A percentile compares a stretch with the other conserved stretches of the same genome.
phyloP scores from a whole-genome alignment of 148 eudicot genomes.

The Fagopyrum esculentum region DNA sequence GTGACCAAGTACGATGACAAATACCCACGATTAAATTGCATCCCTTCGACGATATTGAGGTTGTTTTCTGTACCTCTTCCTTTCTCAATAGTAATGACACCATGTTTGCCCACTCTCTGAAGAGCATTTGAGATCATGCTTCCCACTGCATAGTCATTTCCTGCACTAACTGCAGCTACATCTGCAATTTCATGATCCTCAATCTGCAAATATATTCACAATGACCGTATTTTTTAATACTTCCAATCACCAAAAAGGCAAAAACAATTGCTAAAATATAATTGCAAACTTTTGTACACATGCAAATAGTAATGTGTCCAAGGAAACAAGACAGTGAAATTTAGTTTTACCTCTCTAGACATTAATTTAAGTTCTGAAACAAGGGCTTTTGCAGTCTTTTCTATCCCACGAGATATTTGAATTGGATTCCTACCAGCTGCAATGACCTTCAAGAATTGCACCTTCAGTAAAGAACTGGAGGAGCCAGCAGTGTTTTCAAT shows the following conservation, averaged over 20 bases:
- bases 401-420: slow-evolving; percentile 78
- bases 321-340: not conserved
- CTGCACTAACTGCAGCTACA: slow-evolving; percentile 88
- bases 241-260: not conserved
- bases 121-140: slow-evolving; percentile 70
- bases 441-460: slow-evolving; percentile 53
- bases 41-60: slow-evolving; percentile 69
- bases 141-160: slow-evolving; percentile 73
- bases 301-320: not conserved
- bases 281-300: not conserved
- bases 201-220: slow-evolving; percentile 41
- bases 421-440: slow-evolving; percentile 85
- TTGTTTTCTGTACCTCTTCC: slow-evolving; percentile 47
- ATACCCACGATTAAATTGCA: slow-evolving; percentile 89
- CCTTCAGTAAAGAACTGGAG: slow-evolving; percentile 24
- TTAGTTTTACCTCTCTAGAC: slow-evolving; percentile 59
- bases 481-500: slow-evolving; percentile 16
- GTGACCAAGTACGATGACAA: slow-evolving; percentile 77
- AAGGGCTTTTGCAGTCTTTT: slow-evolving; percentile 72
- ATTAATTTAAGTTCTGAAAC: slow-evolving; percentile 64
- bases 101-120: slow-evolving; percentile 50
- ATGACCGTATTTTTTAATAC: not conserved
- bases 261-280: not conserved
- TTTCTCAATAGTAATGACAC: slow-evolving; percentile 60
- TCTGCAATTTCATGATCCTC: slow-evolving; percentile 72